phyloP scores from a whole-genome alignment of 495 filamentous ascomycete species.

The Lasiosphaeriaceae sp. region DNA sequence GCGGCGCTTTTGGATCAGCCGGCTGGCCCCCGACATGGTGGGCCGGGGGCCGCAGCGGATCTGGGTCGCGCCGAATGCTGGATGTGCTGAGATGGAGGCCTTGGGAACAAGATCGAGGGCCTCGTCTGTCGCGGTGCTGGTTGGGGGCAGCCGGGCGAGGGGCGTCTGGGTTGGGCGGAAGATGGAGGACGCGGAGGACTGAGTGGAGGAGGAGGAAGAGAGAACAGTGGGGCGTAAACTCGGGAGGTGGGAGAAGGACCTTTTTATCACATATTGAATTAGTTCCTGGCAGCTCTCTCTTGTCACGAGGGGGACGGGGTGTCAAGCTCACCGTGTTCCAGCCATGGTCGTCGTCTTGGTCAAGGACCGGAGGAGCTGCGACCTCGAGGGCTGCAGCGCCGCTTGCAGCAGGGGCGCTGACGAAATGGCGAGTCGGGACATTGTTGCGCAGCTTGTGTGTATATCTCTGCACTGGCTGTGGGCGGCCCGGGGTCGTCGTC shows the following conservation, averaged over 20 bases:
- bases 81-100: constrained; percentile 33
- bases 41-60: constrained; percentile 44
- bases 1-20: constrained; percentile 47
- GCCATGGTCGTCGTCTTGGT: constrained; percentile 4
- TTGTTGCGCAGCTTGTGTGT: background rate
- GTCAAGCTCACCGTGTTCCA: background rate
- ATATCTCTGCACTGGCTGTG: background rate
- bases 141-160: constrained; percentile 1
- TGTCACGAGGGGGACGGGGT: background rate
- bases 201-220: background rate
- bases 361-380: constrained; percentile 1
- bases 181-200: constrained; percentile 3
- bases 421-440: constrained; percentile 1
- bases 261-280: constrained; percentile 7
- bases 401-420: constrained; percentile 18
- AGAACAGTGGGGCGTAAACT: constrained; percentile 35
- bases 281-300: background rate
- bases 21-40: constrained; percentile 37
- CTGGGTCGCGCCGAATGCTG: constrained; percentile 35
- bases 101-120: constrained; percentile 36
- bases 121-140: constrained; percentile 3
- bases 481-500: background rate
- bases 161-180: constrained; percentile 25
- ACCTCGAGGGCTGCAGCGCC: constrained; percentile 12
- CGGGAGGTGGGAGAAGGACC: constrained; percentile 39